Conservation (phyloP, 257 asterid species). For the Nicotiana otophora region DNA sequence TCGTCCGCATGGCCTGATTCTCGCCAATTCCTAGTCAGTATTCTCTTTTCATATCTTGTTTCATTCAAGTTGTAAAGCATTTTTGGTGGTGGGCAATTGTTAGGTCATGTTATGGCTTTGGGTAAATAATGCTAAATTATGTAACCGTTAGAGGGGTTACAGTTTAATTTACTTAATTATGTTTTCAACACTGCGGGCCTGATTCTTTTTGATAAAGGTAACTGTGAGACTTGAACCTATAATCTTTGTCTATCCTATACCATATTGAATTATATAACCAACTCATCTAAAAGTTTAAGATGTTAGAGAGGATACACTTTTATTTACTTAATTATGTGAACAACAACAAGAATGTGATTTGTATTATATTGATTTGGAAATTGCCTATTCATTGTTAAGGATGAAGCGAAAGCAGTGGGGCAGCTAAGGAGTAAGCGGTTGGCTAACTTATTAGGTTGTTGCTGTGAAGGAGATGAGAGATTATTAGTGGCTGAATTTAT, state of each 20-base stretch:
- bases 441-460: constrained; percentile 43
- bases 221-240: neutral
- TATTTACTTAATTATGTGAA: neutral
- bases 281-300: neutral
- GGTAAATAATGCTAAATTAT: neutral
- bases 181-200: neutral
- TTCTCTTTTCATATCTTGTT: neutral
- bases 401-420: constrained; percentile 42
- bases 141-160: neutral
- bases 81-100: neutral
- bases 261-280: neutral
- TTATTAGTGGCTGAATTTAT: constrained; percentile 44
- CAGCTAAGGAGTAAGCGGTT: constrained; percentile 37
- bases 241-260: neutral
- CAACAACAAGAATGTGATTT: neutral
- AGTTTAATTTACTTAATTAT: no score
- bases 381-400: constrained; percentile 20
- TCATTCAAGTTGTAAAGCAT: neutral
- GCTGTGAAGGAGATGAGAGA: constrained; percentile 43
- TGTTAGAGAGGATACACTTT: neutral
- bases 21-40: constrained; percentile 37
- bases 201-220: neutral
- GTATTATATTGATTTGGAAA: neutral
- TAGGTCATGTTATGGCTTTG: no score
- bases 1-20: constrained; percentile 52